A percentile compares a stretch with the other conserved stretches of the same genome.
Conservation (phyloP, 805 yeast genomes). For the Candida glaebosa region DNA sequence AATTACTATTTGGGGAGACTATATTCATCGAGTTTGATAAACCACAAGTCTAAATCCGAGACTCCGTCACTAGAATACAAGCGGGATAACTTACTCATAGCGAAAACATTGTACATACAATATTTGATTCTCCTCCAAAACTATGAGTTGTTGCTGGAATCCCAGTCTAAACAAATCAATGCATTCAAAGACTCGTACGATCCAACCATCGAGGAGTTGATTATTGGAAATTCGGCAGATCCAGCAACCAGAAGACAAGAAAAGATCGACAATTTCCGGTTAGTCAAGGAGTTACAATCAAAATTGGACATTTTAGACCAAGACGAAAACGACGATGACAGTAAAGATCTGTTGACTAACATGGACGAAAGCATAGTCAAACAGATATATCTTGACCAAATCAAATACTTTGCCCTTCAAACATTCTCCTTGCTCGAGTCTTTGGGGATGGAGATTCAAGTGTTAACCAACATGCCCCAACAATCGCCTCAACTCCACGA, state of each 20-base stretch:
- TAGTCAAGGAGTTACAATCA: slow-evolving; percentile 50
- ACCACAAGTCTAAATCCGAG: slow-evolving; percentile 25
- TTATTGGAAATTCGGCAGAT: slow-evolving; percentile 25
- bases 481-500: slow-evolving; percentile 3
- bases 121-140: slow-evolving; percentile 42
- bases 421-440: slow-evolving; percentile 57
- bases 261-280: slow-evolving; percentile 66
- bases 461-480: slow-evolving; percentile 46
- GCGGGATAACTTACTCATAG: slow-evolving; percentile 21
- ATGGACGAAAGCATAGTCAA: slow-evolving; percentile 66
- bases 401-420: slow-evolving; percentile 49
- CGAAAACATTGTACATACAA: slow-evolving; percentile 32
- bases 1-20: slow-evolving; percentile 54
- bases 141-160: slow-evolving; percentile 34
- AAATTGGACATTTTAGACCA: slow-evolving; percentile 39
- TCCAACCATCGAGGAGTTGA: slow-evolving; percentile 4
- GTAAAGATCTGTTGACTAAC: slow-evolving; percentile 20
- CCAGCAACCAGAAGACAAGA: slow-evolving; percentile 56
- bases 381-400: slow-evolving; percentile 51
- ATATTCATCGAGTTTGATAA: slow-evolving; percentile 12
- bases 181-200: slow-evolving; percentile 22
- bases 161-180: slow-evolving; percentile 28
- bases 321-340: slow-evolving; percentile 5
- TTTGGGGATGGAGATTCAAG: slow-evolving; percentile 60
- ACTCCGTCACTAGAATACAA: slow-evolving; percentile 19